Percentiles rank a stretch among this genome's conserved stretches.
These are phyloP conservation scores for Vigna unguiculata DNA, from an alignment of 306 rosid genomes.

Conservation along the genomic window DNA sequence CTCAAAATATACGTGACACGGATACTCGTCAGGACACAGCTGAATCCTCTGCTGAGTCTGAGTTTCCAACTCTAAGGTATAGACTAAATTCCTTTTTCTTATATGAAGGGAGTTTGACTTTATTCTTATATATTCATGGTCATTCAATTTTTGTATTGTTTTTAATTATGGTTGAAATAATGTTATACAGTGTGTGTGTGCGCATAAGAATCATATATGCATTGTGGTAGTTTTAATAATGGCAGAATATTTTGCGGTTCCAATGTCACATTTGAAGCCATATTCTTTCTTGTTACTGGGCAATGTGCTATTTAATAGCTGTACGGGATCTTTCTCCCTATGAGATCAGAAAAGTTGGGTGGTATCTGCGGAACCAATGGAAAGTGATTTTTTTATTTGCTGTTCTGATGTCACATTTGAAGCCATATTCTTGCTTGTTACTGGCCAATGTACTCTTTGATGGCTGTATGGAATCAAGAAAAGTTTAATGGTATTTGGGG, in stretches of 20 bases:
- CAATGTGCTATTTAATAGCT: not conserved
- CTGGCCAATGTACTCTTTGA: not conserved
- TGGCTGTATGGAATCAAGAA: not conserved
- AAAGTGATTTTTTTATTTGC: not conserved
- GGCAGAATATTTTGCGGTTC: slow-evolving; percentile 9
- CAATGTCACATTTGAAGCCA: not conserved
- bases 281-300: too few relatives aligned
- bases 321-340: not conserved
- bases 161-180: slow-evolving; percentile 11
- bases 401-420: not conserved
- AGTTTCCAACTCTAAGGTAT: slow-evolving; percentile 87
- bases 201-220: slow-evolving; percentile 2
- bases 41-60: slow-evolving; percentile 81
- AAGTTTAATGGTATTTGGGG: slow-evolving; percentile 3
- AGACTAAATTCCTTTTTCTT: slow-evolving; percentile 29
- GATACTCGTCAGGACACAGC: slow-evolving; percentile 64
- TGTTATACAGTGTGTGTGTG: slow-evolving; percentile 19
- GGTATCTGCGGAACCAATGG: slow-evolving; percentile 15
- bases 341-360: not conserved
- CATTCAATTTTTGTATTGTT: slow-evolving; percentile 12
- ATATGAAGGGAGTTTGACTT: slow-evolving; percentile 29
- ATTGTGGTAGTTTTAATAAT: slow-evolving; percentile 12
- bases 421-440: not conserved
- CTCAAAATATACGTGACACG: slow-evolving; percentile 68
- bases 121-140: slow-evolving; percentile 24